phyloP scores from a whole-genome alignment of 768 basidiomycete species.

The Psilocybe sp. region DNA sequence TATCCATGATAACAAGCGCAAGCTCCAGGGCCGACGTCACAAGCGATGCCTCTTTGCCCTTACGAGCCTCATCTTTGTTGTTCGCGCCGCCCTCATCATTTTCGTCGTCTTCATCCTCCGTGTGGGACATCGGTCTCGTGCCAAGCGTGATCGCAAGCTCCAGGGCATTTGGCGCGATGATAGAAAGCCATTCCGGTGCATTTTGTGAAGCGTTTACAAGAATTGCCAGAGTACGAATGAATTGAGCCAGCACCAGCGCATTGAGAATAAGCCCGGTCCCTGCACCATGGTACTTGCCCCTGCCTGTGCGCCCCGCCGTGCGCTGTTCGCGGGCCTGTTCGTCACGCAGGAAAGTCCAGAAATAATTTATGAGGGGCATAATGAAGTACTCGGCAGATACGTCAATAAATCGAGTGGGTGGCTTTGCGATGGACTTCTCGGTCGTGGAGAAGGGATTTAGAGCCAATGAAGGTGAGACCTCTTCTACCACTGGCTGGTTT shows the following conservation, averaged over 20 bases:
- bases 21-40: slow-evolving; percentile 77
- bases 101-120: slow-evolving; percentile 32
- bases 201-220: slow-evolving; percentile 82
- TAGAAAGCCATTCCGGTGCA: slow-evolving; percentile 74
- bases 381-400: slow-evolving; percentile 89
- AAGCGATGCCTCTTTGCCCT: slow-evolving; percentile 66
- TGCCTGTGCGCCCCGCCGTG: slow-evolving; percentile 51
- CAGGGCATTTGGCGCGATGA: slow-evolving; percentile 78
- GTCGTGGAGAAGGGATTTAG: slow-evolving; percentile 14
- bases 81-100: slow-evolving; percentile 31
- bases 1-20: slow-evolving; percentile 72
- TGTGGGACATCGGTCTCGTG: slow-evolving; percentile 53
- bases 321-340: slow-evolving; percentile 75
- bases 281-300: slow-evolving; percentile 62
- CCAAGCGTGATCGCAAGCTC: slow-evolving; percentile 84
- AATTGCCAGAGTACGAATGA: slow-evolving; percentile 72
- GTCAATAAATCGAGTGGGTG: slow-evolving; percentile 49
- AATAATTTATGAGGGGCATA: slow-evolving; percentile 86
- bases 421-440: slow-evolving; percentile 4
- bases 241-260: slow-evolving; percentile 71
- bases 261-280: slow-evolving; percentile 84
- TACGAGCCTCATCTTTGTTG: slow-evolving; percentile 11
- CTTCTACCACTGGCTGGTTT: slow-evolving; percentile 38
- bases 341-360: slow-evolving; percentile 92
- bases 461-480: slow-evolving; percentile 27